Evolutionary conservation across 164 flowering plant genomes (phyloP).

Genomic region (Magnolia officinalis): DNA sequence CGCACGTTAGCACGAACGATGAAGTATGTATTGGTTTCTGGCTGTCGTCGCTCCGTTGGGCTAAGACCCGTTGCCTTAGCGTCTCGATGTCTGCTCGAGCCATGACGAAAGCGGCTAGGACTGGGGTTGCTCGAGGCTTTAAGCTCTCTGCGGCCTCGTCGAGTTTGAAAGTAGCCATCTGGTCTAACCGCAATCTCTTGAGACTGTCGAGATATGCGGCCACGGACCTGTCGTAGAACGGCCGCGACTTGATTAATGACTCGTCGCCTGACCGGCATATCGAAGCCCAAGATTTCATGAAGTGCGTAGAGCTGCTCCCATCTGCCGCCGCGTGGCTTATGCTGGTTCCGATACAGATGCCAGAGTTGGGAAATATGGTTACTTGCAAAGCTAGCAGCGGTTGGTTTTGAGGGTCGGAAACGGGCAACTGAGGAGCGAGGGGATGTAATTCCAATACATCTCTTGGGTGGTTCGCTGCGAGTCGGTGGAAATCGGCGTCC

Average conservation of each 20-base stretch:
- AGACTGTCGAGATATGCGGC: neutral
- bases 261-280: slow-evolving; percentile 6
- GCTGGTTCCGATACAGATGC: slow-evolving; percentile 13
- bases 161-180: neutral
- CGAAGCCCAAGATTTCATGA: slow-evolving; percentile 16
- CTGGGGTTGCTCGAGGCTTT: neutral
- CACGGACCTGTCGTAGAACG: neutral
- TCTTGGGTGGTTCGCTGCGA: neutral
- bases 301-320: slow-evolving; percentile 5
- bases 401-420: neutral
- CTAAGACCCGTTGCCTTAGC: slow-evolving; percentile 18
- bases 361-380: slow-evolving; percentile 12
- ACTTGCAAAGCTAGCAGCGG: slow-evolving; percentile 10
- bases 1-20: slow-evolving; percentile 23
- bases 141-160: neutral
- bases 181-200: neutral
- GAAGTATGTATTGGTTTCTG: slow-evolving; percentile 5
- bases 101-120: neutral
- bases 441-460: slow-evolving; percentile 2
- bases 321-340: slow-evolving; percentile 4
- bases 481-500: slow-evolving; percentile 2
- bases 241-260: neutral
- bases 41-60: neutral
- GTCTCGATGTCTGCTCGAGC: slow-evolving; percentile 10
- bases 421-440: slow-evolving; percentile 4